phyloP scores from a whole-genome alignment of 345 rosid genomes.

The Populus davidiana region DNA sequence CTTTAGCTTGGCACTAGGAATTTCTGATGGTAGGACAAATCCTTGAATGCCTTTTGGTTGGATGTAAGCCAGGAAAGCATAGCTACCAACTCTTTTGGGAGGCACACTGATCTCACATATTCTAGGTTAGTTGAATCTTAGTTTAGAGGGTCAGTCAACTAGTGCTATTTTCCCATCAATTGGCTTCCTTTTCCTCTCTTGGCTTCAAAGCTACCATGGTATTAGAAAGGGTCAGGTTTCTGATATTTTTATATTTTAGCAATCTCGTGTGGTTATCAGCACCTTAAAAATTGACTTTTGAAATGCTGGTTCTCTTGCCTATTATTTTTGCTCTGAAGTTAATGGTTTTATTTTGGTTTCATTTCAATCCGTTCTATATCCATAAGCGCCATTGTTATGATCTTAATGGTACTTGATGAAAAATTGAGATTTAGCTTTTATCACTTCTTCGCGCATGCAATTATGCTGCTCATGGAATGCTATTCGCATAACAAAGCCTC shows the following conservation, averaged over 20 bases:
- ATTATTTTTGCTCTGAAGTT: neutral
- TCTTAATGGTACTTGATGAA: neutral
- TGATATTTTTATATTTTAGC: neutral
- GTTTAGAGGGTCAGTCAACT: neutral
- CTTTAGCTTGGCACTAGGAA: neutral
- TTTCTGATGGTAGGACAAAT: neutral
- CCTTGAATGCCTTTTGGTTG: neutral
- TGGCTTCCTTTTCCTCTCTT: slow-evolving; percentile 1
- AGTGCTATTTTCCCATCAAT: neutral
- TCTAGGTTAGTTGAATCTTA: neutral
- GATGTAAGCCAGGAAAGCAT: neutral
- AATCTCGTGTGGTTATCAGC: neutral
- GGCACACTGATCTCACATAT: neutral
- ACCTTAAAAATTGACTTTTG: no score
- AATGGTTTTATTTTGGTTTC: neutral
- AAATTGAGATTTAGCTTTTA: neutral
- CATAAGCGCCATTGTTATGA: neutral
- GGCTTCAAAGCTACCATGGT: neutral
- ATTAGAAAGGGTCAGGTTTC: neutral
- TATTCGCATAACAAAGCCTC: neutral
- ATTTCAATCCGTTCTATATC: neutral
- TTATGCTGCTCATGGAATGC: neutral
- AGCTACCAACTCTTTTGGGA: neutral
- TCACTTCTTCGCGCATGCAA: neutral
- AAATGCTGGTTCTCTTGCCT: neutral